Percentiles rank a stretch among this genome's conserved stretches.
Conservation (phyloP, 352 stramenopile genomes). For the Peronosclerospora sorghi region DNA sequence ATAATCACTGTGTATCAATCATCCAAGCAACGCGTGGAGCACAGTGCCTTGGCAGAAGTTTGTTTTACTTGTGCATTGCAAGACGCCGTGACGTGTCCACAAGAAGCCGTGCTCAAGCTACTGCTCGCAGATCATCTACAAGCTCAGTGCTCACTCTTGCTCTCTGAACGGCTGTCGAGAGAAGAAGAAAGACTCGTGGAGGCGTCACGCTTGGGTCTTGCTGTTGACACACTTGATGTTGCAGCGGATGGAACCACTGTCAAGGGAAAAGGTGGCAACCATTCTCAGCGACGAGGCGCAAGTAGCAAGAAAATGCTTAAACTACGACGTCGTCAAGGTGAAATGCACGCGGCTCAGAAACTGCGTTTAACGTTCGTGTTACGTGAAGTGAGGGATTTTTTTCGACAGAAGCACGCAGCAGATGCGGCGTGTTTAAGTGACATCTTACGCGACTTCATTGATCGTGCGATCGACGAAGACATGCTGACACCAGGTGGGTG, state of each 20-base stretch:
- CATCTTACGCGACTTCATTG: slow-evolving; percentile 33
- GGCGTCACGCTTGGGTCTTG: background rate
- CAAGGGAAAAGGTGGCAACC: slow-evolving; percentile 19
- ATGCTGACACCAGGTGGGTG: slow-evolving; percentile 11
- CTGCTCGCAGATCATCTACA: slow-evolving; percentile 68
- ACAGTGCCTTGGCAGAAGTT: slow-evolving; percentile 12
- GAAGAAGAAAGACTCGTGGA: slow-evolving; percentile 22
- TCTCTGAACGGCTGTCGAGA: slow-evolving; percentile 41
- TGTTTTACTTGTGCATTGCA: slow-evolving; percentile 37
- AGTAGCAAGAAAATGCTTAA: slow-evolving; percentile 61
- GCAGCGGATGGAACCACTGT: too few relatives aligned
- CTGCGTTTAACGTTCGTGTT: slow-evolving; percentile 29
- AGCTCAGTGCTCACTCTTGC: slow-evolving; percentile 49
- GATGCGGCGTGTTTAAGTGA: slow-evolving; percentile 15
- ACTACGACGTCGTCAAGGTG: slow-evolving; percentile 34
- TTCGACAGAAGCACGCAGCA: slow-evolving; percentile 20
- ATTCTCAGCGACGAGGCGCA: slow-evolving; percentile 45
- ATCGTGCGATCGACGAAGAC: slow-evolving; percentile 15
- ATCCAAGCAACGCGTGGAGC: background rate
- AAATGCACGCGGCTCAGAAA: slow-evolving; percentile 26
- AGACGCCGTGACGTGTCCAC: slow-evolving; percentile 27
- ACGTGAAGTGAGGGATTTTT: slow-evolving; percentile 27
- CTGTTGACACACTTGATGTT: too few relatives aligned
- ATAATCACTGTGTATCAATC: slow-evolving; percentile 10
- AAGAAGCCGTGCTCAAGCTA: slow-evolving; percentile 46